Conservation (phyloP, 2,329 filamentous ascomycete species). For the Cladorrhinum sp. region DNA sequence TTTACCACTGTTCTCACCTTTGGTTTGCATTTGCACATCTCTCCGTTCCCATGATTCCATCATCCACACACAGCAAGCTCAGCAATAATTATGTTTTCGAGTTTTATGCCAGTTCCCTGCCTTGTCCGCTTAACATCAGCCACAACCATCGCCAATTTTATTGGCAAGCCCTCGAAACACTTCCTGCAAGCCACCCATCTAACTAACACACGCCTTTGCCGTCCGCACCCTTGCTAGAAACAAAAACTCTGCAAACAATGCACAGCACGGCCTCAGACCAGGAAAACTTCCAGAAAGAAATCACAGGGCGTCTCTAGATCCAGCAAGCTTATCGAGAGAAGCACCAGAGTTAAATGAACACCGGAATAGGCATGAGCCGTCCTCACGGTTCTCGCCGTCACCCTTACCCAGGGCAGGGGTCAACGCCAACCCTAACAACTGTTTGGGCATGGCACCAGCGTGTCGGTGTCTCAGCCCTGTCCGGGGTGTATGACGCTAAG, state of each 20-base stretch:
- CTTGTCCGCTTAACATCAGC: not conserved
- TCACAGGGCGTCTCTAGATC: not conserved
- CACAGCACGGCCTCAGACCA: not conserved
- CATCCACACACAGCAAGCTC: too few relatives aligned
- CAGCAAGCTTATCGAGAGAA: not conserved
- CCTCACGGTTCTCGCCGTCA: not conserved
- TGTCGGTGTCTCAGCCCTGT: constrained; percentile 12
- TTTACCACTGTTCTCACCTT: too few relatives aligned
- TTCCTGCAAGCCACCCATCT: not conserved
- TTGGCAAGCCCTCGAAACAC: too few relatives aligned
- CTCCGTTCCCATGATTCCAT: too few relatives aligned
- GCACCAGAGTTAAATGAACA: not conserved
- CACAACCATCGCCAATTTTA: not conserved
- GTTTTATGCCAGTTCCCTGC: too few relatives aligned
- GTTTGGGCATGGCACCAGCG: constrained; percentile 4
- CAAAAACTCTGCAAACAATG: not conserved
- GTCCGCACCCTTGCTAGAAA: not conserved
- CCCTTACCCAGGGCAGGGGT: not conserved
- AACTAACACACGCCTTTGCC: not conserved
- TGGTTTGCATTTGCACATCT: too few relatives aligned
- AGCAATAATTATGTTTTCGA: too few relatives aligned
- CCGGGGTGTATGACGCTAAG: constrained; percentile 5
- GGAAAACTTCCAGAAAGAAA: not conserved
- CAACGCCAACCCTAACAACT: not conserved
- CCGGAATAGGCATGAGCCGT: not conserved